These are phyloP conservation scores for Pittosporum tobira DNA, from an alignment of 129 eudicot species.

Conservation along the genomic window DNA sequence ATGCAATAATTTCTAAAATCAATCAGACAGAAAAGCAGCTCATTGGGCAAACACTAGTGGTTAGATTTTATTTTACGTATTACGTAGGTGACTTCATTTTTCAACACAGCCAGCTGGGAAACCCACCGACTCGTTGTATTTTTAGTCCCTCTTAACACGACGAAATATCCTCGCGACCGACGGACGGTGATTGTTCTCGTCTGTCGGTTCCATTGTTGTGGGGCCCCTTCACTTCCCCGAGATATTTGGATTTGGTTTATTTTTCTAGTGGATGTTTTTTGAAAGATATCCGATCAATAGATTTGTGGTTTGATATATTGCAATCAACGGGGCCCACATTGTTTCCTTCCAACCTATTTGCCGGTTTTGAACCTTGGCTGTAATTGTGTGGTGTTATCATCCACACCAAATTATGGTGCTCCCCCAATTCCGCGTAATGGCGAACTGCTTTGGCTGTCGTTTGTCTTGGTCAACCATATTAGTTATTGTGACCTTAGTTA, in stretches of 20 bases:
- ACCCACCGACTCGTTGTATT: conserved; percentile 1
- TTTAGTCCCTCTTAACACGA: neutral
- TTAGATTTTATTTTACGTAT: no score
- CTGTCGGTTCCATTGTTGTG: neutral
- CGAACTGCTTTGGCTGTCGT: neutral
- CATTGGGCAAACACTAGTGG: no score
- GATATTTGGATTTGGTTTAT: neutral
- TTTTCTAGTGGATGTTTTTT: no score
- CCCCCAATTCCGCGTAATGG: neutral
- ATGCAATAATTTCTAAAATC: neutral
- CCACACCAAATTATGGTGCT: neutral
- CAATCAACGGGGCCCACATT: conserved; percentile 1
- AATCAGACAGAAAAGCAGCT: neutral
- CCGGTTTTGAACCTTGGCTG: no score
- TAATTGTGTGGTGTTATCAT: no score
- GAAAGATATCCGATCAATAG: no score
- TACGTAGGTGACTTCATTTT: no score
- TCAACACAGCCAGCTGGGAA: conserved; percentile 2
- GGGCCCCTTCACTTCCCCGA: no score
- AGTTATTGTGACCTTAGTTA: no score
- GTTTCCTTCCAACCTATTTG: conserved; percentile 21
- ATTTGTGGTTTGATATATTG: neutral
- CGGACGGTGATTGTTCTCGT: neutral
- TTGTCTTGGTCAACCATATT: neutral
- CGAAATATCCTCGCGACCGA: conserved; percentile 4